These are phyloP conservation scores for Oryza coarctata DNA, from an alignment of 176 grass and related monocot genomes.

Conservation along the genomic window DNA sequence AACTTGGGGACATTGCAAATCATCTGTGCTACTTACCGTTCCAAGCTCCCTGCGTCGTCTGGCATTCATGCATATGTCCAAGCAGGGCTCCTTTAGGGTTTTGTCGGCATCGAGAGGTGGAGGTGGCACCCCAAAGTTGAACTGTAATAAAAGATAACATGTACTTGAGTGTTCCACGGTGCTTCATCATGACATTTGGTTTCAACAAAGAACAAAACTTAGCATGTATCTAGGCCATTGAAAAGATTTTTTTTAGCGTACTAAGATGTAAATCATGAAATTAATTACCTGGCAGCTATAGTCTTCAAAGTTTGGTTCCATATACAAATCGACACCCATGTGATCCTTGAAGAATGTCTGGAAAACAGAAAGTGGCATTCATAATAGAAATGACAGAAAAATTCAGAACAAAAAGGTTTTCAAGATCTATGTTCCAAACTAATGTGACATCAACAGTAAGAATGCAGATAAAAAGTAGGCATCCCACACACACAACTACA, in stretches of 20 bases:
- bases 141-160: conserved; percentile 37
- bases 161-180: not conserved
- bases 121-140: conserved; percentile 74
- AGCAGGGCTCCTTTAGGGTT: conserved; percentile 74
- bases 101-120: conserved; percentile 50
- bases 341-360: conserved; percentile 90
- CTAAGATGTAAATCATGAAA: not conserved
- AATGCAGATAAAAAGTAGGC: not conserved
- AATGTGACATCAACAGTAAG: not conserved
- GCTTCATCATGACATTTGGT: not conserved
- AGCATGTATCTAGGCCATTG: not conserved
- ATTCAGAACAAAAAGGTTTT: not conserved
- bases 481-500: not conserved
- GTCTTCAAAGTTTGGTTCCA: conserved; percentile 90
- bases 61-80: conserved; percentile 70
- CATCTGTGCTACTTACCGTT: conserved; percentile 12
- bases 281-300: conserved; percentile 81
- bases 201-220: not conserved
- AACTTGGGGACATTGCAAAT: conserved; percentile 40
- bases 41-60: conserved; percentile 47
- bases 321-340: conserved; percentile 84
- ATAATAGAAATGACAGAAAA: not conserved
- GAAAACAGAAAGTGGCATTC: not conserved
- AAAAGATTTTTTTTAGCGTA: not conserved
- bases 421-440: not conserved